These are phyloP conservation scores for Xerocomus minutiporus DNA, from an alignment of 1,284 basidiomycete species.

Conservation along the genomic window DNA sequence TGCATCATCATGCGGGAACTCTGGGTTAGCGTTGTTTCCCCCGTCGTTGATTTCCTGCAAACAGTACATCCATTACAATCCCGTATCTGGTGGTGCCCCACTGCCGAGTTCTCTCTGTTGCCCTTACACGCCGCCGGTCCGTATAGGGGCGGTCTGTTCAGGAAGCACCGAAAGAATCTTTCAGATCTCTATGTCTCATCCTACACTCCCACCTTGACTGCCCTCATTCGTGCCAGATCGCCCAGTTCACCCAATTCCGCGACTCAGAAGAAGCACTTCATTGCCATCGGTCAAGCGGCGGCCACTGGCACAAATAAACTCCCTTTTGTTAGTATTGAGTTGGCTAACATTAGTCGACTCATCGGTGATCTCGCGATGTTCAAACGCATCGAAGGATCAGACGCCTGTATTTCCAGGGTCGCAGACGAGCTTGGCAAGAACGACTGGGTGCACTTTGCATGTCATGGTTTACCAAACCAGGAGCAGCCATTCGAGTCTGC, in stretches of 20 bases:
- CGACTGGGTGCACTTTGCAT: neutral
- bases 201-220: constrained; percentile 28
- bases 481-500: neutral
- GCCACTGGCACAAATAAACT: neutral
- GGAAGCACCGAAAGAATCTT: constrained; percentile 7
- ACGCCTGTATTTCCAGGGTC: neutral
- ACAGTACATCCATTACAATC: neutral
- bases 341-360: neutral
- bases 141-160: neutral
- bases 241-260: neutral
- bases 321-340: neutral
- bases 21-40: neutral
- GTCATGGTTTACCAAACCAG: neutral
- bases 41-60: neutral
- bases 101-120: neutral
- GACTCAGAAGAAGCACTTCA: neutral
- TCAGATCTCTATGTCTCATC: constrained; percentile 32
- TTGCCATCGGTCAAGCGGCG: neutral
- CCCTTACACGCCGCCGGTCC: neutral
- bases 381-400: neutral
- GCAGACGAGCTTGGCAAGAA: neutral
- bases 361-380: neutral
- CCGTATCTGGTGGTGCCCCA: neutral
- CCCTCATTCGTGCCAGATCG: neutral
- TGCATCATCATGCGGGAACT: neutral